phyloP scores from a whole-genome alignment of 2,329 filamentous ascomycete genomes.

The Hymenotorrendiella dingleyae region DNA sequence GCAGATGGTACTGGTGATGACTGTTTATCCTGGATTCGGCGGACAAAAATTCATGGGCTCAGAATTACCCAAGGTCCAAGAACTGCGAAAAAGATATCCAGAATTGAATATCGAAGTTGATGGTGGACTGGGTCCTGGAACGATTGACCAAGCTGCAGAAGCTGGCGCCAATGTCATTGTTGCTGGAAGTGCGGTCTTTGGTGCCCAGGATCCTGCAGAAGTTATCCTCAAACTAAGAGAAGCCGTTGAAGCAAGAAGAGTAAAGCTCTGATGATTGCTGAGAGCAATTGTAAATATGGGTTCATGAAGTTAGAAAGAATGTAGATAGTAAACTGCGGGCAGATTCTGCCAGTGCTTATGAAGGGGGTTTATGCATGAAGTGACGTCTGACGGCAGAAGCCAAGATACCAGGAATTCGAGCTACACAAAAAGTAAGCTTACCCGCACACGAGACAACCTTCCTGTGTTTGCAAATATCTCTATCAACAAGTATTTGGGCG shows the following conservation, averaged over 20 bases:
- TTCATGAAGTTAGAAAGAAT: no score
- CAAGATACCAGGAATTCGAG: no score
- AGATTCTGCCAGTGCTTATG: no score
- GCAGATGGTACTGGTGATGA: constrained; percentile 98
- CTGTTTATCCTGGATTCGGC: constrained; percentile 93
- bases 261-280: constrained; percentile 20
- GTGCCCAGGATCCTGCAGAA: constrained; percentile 78
- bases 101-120: constrained; percentile 97
- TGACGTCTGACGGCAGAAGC: no score
- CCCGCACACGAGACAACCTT: no score
- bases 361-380: no score
- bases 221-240: constrained; percentile 79
- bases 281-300: no score
- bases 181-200: constrained; percentile 92
- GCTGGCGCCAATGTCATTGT: constrained; percentile 98
- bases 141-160: constrained; percentile 89
- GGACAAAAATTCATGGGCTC: constrained; percentile 98
- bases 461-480: no score
- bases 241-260: constrained; percentile 61
- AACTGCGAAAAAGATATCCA: constrained; percentile 77
- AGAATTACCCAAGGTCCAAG: constrained; percentile 88
- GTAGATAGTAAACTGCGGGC: no score
- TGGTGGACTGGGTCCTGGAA: constrained; percentile 79
- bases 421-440: no score
- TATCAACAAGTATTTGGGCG: no score